Evolutionary conservation across 2,329 filamentous ascomycete genomes (phyloP).

Genomic region (Xylariaceae sp.): DNA sequence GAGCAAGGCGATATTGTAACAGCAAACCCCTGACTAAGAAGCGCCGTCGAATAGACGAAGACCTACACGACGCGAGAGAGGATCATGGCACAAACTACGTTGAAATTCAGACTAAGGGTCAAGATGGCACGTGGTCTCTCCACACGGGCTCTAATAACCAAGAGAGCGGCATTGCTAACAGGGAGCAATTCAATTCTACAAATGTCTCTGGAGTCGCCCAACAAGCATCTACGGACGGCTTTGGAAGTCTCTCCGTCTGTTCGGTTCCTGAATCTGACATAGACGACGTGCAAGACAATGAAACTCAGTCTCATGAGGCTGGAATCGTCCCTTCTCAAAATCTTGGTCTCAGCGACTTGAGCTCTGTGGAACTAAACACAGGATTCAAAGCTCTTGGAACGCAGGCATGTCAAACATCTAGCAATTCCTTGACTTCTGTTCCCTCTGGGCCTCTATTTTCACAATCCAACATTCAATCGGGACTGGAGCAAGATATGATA

Average conservation of each 20-base stretch:
- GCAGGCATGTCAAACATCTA: neutral
- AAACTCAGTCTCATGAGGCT: neutral
- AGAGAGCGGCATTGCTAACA: neutral
- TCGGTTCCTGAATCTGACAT: neutral
- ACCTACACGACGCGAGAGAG: neutral
- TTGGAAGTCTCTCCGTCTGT: neutral
- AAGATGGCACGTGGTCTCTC: slow-evolving; percentile 8
- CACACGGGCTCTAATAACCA: neutral
- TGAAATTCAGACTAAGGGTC: slow-evolving; percentile 7
- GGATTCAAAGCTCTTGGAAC: neutral
- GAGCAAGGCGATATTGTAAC: slow-evolving; percentile 12
- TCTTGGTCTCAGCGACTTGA: neutral
- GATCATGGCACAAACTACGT: neutral
- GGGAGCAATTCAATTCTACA: neutral
- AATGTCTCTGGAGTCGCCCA: neutral
- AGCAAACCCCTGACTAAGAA: neutral
- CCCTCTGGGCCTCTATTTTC: neutral
- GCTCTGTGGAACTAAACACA: neutral
- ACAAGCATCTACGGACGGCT: neutral
- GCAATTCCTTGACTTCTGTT: neutral
- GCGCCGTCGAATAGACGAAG: slow-evolving; percentile 2
- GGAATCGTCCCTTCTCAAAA: neutral
- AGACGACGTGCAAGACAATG: neutral
- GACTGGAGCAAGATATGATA: neutral
- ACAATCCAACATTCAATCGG: neutral